Evolutionary conservation across 2,329 filamentous ascomycete genomes (phyloP).

Genomic region (Arthrobotrys musiformis): DNA sequence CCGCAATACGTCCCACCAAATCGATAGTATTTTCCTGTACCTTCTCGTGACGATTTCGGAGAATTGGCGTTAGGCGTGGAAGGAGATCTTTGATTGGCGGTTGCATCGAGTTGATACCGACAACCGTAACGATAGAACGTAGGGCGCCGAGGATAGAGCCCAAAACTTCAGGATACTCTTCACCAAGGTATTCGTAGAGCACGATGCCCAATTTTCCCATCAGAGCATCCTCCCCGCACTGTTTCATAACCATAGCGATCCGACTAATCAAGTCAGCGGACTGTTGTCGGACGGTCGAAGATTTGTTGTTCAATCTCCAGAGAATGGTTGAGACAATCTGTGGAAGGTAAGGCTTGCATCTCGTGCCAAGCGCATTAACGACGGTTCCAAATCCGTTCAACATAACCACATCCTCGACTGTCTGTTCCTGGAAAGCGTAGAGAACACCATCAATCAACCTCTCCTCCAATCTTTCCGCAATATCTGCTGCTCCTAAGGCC

Average conservation of each 20-base stretch:
- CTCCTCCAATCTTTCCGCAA: constrained; percentile 91
- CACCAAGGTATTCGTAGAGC: constrained; percentile 96
- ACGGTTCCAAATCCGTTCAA: constrained; percentile 98
- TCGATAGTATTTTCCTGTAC: constrained; percentile 99
- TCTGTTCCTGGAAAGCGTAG: constrained; percentile 97
- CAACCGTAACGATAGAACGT: constrained; percentile 95
- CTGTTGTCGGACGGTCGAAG: constrained; percentile 93
- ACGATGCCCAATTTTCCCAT: constrained; percentile 96
- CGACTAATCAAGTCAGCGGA: constrained; percentile 95
- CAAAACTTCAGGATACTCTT: constrained; percentile 97
- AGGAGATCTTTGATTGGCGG: constrained; percentile 96
- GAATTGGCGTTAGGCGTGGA: constrained; percentile 93
- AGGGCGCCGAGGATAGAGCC: constrained; percentile 95
- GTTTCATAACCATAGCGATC: constrained; percentile 98
- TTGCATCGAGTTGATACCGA: constrained; percentile 98
- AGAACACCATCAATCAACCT: constrained; percentile 94
- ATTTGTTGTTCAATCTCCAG: constrained; percentile 97
- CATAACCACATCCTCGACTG: constrained; percentile 93
- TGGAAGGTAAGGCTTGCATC: constrained; percentile 94
- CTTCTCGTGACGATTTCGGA: constrained; percentile 98
- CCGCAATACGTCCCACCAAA: constrained; percentile 95
- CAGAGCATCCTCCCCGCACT: constrained; percentile 93
- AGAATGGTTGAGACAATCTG: constrained; percentile 98
- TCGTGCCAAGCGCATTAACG: constrained; percentile 90
- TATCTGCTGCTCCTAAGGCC: constrained; percentile 90